Evolutionary conservation across 1,284 basidiomycete species (phyloP).

Genomic region (Ceratobasidium papillatum): DNA sequence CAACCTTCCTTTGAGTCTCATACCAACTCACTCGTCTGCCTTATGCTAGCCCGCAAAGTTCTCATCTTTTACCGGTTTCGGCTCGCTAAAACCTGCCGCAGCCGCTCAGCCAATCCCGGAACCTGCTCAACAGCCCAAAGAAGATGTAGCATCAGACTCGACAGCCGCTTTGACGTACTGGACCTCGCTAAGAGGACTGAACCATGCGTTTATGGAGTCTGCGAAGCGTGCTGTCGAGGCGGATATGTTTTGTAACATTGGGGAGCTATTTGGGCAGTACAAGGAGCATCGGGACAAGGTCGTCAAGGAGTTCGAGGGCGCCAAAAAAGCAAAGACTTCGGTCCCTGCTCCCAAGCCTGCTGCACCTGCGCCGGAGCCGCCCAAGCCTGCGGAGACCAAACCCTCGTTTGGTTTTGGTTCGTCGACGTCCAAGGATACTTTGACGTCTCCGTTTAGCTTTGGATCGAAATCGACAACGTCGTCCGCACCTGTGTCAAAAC

Average conservation of each 20-base stretch:
- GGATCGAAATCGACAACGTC: conserved; percentile 11
- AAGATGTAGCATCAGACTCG: conserved; percentile 4
- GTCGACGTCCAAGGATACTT: background rate
- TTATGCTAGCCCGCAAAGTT: conserved; percentile 17
- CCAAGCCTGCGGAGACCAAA: conserved; percentile 22
- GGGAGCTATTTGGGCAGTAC: conserved; percentile 38
- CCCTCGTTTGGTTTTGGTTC: conserved; percentile 26
- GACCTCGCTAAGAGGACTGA: conserved; percentile 43
- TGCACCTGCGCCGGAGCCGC: background rate
- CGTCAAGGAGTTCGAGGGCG: conserved; percentile 36
- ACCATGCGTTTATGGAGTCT: conserved; percentile 42
- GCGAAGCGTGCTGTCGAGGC: conserved; percentile 38
- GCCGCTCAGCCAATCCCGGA: conserved; percentile 4
- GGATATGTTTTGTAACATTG: conserved; percentile 43
- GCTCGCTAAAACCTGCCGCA: conserved; percentile 19
- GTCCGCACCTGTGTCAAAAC: background rate
- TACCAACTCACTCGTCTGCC: background rate
- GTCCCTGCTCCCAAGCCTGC: conserved; percentile 28
- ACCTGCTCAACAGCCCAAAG: conserved; percentile 5
- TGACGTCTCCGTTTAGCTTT: conserved; percentile 10
- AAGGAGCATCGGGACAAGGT: conserved; percentile 40
- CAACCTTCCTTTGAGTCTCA: background rate
- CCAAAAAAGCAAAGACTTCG: conserved; percentile 10
- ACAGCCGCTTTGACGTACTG: conserved; percentile 41
- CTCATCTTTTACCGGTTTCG: conserved; percentile 3